Evolutionary conservation across 2,329 filamentous ascomycete genomes (phyloP).

Genomic region (Ophiosphaerella herpotricha): DNA sequence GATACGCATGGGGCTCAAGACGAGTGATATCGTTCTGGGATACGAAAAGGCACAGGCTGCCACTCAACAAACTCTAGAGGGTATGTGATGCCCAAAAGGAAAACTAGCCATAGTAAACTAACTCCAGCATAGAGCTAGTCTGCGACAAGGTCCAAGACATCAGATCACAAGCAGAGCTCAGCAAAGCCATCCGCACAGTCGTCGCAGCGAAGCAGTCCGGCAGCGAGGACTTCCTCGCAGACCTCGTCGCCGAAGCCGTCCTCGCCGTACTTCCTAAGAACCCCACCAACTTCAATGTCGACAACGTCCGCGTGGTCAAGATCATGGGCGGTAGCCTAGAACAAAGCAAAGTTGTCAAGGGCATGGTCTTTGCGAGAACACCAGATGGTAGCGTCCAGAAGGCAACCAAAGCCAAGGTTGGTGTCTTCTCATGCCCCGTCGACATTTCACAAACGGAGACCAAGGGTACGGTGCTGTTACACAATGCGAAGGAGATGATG

Average conservation of each 20-base stretch:
- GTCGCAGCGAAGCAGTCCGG: slow-evolving; percentile 96
- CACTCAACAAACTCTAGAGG: slow-evolving; percentile 81
- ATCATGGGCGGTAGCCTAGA: slow-evolving; percentile 98
- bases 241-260: slow-evolving; percentile 81
- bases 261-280: slow-evolving; percentile 95
- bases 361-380: slow-evolving; percentile 97
- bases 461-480: slow-evolving; percentile 94
- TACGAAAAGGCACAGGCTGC: slow-evolving; percentile 95
- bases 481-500: slow-evolving; percentile 98
- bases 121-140: slow-evolving; percentile 65
- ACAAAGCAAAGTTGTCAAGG: slow-evolving; percentile 92
- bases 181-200: slow-evolving; percentile 94
- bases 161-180: slow-evolving; percentile 77
- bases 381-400: slow-evolving; percentile 91
- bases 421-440: slow-evolving; percentile 93
- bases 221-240: slow-evolving; percentile 84
- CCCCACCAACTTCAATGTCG: slow-evolving; percentile 94
- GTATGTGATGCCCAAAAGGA: slow-evolving; percentile 44
- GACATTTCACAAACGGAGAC: slow-evolving; percentile 97
- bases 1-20: slow-evolving; percentile 94
- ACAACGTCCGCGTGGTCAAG: slow-evolving; percentile 98
- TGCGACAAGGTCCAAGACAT: slow-evolving; percentile 91
- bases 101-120: slow-evolving; percentile 8
- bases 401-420: slow-evolving; percentile 90
- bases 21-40: slow-evolving; percentile 93